A percentile compares a stretch with the other conserved stretches of the same genome.
Conservation (phyloP, 129 eudicot species). For the Tagetes patula region DNA sequence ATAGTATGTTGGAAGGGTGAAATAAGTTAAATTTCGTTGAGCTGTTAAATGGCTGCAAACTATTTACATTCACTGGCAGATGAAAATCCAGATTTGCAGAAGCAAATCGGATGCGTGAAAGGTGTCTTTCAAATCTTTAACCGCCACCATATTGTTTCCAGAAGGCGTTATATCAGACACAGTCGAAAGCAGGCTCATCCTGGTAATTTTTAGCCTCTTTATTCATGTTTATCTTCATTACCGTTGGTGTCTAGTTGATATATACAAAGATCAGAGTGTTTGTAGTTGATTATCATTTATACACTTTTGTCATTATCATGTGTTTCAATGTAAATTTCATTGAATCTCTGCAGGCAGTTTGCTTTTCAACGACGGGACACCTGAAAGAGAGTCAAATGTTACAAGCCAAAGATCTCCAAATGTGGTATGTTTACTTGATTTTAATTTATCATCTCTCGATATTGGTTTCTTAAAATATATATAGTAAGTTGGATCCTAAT, state of each 20-base stretch:
- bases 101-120: constrained; percentile 81
- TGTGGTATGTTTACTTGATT: constrained; percentile 33
- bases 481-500: no score
- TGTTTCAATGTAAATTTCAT: constrained; percentile 13
- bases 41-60: constrained; percentile 64
- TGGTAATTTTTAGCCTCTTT: constrained; percentile 39
- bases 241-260: constrained; percentile 11
- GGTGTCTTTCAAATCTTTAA: constrained; percentile 80
- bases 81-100: constrained; percentile 74
- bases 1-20: constrained; percentile 10
- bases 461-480: not conserved
- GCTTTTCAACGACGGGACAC: constrained; percentile 30
- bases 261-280: not conserved
- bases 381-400: constrained; percentile 43
- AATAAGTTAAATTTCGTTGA: constrained; percentile 1
- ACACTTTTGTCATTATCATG: not conserved
- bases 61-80: constrained; percentile 73
- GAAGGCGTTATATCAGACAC: constrained; percentile 48
- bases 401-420: constrained; percentile 11
- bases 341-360: constrained; percentile 48
- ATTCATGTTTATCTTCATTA: not conserved
- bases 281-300: not conserved
- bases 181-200: constrained; percentile 46
- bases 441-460: not conserved
- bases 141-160: constrained; percentile 53